Conservation (phyloP, 306 rosid species). For the Casuarina glauca region DNA sequence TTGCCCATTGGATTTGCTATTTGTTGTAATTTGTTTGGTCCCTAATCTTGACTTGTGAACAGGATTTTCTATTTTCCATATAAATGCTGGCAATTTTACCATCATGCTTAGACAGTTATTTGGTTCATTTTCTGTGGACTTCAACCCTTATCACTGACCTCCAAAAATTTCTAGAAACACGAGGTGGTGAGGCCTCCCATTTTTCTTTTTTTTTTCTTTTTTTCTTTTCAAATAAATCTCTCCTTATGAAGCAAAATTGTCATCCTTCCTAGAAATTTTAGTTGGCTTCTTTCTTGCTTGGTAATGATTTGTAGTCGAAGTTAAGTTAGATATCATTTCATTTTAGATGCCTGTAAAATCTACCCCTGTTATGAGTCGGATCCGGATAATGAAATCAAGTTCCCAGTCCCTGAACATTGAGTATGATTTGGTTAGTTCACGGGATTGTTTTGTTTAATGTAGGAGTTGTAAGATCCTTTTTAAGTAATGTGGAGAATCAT, state of each 20-base stretch:
- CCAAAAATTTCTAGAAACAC: too few species aligned
- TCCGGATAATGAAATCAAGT: not conserved
- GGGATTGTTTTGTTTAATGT: not conserved
- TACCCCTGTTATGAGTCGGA: not conserved
- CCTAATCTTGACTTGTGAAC: too few species aligned
- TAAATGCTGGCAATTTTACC: not conserved
- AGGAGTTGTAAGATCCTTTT: not conserved
- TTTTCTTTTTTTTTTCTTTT: too few species aligned
- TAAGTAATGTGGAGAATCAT: constrained; percentile 6
- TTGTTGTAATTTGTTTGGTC: too few species aligned
- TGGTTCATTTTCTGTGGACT: too few species aligned
- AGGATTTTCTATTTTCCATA: not conserved
- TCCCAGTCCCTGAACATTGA: not conserved
- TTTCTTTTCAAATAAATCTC: not conserved
- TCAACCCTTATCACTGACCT: not conserved
- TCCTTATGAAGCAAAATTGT: not conserved
- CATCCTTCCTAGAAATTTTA: too few species aligned
- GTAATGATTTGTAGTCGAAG: not conserved
- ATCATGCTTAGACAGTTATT: not conserved
- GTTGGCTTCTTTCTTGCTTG: not conserved
- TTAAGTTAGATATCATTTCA: not conserved
- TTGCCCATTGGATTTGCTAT: not conserved
- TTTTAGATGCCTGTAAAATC: not conserved
- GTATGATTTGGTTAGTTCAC: not conserved
- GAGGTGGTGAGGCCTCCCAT: not conserved